phyloP scores from a whole-genome alignment of 2,329 filamentous ascomycete genomes.

The Trichoderma afroharzianum region DNA sequence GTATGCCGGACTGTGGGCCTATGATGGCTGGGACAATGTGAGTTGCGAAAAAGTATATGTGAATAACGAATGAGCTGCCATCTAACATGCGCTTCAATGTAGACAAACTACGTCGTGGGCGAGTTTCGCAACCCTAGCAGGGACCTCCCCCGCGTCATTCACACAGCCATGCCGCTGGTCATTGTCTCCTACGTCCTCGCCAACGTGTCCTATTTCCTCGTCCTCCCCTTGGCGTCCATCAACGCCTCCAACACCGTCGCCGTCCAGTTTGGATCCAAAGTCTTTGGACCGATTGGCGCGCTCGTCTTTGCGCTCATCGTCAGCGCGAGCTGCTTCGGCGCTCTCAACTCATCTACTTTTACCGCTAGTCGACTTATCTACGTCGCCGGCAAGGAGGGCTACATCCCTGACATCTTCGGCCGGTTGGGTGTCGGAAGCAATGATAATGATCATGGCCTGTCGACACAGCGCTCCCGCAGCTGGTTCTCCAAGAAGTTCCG shows the following conservation, averaged over 20 bases:
- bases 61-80: not conserved
- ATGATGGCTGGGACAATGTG: constrained; percentile 98
- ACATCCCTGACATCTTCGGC: constrained; percentile 79
- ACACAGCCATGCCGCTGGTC: constrained; percentile 92
- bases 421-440: constrained; percentile 66
- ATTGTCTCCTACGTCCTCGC: constrained; percentile 87
- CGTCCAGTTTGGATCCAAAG: constrained; percentile 84
- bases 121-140: constrained; percentile 90
- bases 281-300: constrained; percentile 80
- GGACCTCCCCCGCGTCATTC: constrained; percentile 90
- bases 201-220: constrained; percentile 91
- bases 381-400: constrained; percentile 91
- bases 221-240: constrained; percentile 75
- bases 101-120: constrained; percentile 97
- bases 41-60: constrained; percentile 33
- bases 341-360: constrained; percentile 90
- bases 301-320: constrained; percentile 86
- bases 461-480: constrained; percentile 47
- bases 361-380: constrained; percentile 91
- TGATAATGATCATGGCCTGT: constrained; percentile 36
- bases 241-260: constrained; percentile 92
- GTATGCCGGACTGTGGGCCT: constrained; percentile 95
- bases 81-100: not conserved
- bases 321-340: constrained; percentile 86
- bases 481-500: constrained; percentile 58